Conservation (phyloP, 2,329 filamentous ascomycete genomes). For the Magnaporthiopsis incrustans region DNA sequence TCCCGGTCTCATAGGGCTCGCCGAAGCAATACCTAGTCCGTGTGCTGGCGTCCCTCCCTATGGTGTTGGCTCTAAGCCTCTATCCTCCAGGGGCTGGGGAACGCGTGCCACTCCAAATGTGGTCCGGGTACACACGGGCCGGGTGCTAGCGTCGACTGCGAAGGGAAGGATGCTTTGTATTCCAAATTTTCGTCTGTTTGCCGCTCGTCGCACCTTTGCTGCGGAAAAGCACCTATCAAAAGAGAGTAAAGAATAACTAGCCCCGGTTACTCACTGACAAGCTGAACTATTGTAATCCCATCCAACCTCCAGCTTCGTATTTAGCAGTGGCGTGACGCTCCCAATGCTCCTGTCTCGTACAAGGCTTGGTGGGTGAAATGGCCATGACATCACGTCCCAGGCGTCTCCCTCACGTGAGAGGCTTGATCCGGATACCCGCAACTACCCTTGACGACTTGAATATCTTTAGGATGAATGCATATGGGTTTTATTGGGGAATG, state of each 20-base stretch:
- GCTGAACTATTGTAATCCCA: not conserved
- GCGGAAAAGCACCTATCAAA: not conserved
- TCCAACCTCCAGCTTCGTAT: not conserved
- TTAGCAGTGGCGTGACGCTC: not conserved
- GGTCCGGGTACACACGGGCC: not conserved
- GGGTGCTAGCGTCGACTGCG: not conserved
- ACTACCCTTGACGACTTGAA: not conserved
- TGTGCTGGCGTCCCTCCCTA: too few species aligned
- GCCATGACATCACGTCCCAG: not conserved
- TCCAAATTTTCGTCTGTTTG: not conserved
- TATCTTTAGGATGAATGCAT: not conserved
- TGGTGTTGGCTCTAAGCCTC: not conserved
- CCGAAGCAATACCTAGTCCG: not conserved
- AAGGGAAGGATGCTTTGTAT: not conserved
- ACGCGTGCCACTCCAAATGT: not conserved
- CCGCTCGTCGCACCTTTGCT: not conserved
- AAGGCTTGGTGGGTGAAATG: not conserved
- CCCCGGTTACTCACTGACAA: not conserved
- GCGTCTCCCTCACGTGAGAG: not conserved
- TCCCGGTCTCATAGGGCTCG: not conserved
- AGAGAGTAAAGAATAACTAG: not conserved
- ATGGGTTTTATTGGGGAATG: not conserved
- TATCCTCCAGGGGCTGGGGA: not conserved
- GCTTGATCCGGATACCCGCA: not conserved
- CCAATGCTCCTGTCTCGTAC: not conserved